Evolutionary conservation across 2,329 filamentous ascomycete genomes (phyloP), one percentile per base, ranked within the genome.

Genomic region (Alternaria novae-zelandiae): DNA sequence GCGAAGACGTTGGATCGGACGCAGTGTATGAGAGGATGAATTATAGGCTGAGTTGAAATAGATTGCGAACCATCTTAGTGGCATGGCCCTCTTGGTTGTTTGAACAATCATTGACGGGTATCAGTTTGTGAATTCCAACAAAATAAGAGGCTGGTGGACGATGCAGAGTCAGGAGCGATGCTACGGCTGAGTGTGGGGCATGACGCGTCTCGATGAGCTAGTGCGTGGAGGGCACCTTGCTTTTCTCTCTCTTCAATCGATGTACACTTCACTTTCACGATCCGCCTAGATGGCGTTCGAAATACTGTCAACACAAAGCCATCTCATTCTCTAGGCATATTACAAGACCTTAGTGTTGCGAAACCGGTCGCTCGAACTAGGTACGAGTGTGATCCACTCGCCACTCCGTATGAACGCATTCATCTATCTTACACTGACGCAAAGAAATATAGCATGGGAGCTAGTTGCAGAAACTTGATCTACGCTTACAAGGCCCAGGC

Each of bases 401-500:
- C 26, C n/a, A 36, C 23, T 26, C 41, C 12, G 21, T 50, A 21
- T 30, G 45, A 63, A 63, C 23, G 57, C 26, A 54, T 44, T 12
- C 41, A 49, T 54, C 54, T 41, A 23, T 43, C 44, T 53, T 57
- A 26, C 54, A 57, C 55, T 54, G 46, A 61, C 54, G 6, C 41
- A 62, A 46, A 17, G 7, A 53, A 57, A 36, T 59, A 17, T 20
- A 43, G 30, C 20, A 32, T 25, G 9, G 2, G 36, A 57, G 23
- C 45, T 25, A 21, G 13, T 7, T 8, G 6, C 12, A 3, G 30
- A 15, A 28, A 44, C 36, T 8, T 8, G 13, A 17, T 49, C 30
- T 13, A 20, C 10, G 25, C 41, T 58, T 73, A 76, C 68, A 74
- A 63, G 10, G 70, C 66, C 69, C 70, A 74, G 21, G 69, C 65